phyloP scores from a whole-genome alignment of 2,329 filamentous ascomycete genomes.

The Hawksworthiomyces lignivorus region DNA sequence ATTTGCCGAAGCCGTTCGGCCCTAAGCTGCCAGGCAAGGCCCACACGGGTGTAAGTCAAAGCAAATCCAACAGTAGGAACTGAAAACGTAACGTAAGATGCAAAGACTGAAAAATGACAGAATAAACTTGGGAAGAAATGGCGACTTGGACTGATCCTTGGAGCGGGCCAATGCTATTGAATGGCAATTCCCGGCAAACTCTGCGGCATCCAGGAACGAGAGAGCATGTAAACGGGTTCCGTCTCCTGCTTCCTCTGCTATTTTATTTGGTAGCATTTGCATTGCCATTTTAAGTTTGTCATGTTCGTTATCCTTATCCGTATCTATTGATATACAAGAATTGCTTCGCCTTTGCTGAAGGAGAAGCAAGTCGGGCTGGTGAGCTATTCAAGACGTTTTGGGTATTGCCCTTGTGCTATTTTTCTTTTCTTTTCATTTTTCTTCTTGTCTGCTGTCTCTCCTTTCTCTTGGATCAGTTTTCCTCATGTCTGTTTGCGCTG shows the following conservation, averaged over 20 bases:
- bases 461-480: neutral
- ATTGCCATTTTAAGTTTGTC: too few species aligned
- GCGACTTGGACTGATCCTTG: too few species aligned
- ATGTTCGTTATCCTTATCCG: neutral
- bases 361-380: too few species aligned
- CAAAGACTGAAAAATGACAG: neutral
- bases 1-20: too few species aligned
- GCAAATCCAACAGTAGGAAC: neutral
- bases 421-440: neutral
- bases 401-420: too few species aligned
- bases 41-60: conserved; percentile 1
- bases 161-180: too few species aligned
- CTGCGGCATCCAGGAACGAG: neutral
- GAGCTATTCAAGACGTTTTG: too few species aligned
- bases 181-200: too few species aligned
- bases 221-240: too few species aligned
- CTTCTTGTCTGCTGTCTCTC: neutral
- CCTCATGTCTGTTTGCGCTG: neutral
- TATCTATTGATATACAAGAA: neutral
- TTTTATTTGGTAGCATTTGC: too few species aligned
- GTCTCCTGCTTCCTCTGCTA: too few species aligned
- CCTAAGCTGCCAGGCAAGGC: too few species aligned
- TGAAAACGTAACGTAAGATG: neutral
- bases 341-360: neutral
- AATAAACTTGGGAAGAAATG: neutral